These are phyloP conservation scores for Neofusicoccum cordaticola DNA, from an alignment of 2,329 filamentous ascomycete genomes.

Conservation along the genomic window DNA sequence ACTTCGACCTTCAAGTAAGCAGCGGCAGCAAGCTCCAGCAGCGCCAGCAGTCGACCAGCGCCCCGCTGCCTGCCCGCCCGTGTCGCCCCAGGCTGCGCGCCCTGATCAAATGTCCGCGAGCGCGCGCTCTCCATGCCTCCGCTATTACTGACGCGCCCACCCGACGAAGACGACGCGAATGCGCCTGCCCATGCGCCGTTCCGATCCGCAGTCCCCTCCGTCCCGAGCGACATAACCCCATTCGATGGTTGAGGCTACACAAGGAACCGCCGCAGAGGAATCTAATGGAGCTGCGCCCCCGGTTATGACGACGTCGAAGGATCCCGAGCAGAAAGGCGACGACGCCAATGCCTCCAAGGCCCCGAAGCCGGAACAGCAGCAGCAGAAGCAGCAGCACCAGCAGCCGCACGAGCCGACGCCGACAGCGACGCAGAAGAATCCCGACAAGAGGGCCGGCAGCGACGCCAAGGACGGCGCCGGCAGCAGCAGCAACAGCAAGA, in stretches of 20 bases:
- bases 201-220: slow-evolving; percentile 23
- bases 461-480: slow-evolving; percentile 3
- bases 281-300: slow-evolving; percentile 35
- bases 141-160: slow-evolving; percentile 14
- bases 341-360: slow-evolving; percentile 25
- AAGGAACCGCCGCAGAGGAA: slow-evolving; percentile 24
- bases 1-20: slow-evolving; percentile 11
- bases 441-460: neutral
- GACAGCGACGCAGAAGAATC: neutral
- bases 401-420: neutral
- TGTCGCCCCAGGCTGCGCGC: neutral
- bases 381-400: neutral
- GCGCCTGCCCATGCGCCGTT: slow-evolving; percentile 17
- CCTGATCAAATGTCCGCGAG: neutral
- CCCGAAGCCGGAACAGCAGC: slow-evolving; percentile 21
- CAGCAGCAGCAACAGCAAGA: neutral
- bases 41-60: neutral
- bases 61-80: neutral
- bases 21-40: neutral
- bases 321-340: slow-evolving; percentile 29
- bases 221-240: slow-evolving; percentile 21
- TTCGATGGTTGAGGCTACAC: slow-evolving; percentile 39
- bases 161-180: slow-evolving; percentile 16
- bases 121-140: slow-evolving; percentile 14
- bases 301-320: slow-evolving; percentile 33